A percentile compares a stretch with the other conserved stretches of the same genome.
Evolutionary conservation across 192 early-diverging fungal species (phyloP).

Genomic region (Funneliformis mosseae): DNA sequence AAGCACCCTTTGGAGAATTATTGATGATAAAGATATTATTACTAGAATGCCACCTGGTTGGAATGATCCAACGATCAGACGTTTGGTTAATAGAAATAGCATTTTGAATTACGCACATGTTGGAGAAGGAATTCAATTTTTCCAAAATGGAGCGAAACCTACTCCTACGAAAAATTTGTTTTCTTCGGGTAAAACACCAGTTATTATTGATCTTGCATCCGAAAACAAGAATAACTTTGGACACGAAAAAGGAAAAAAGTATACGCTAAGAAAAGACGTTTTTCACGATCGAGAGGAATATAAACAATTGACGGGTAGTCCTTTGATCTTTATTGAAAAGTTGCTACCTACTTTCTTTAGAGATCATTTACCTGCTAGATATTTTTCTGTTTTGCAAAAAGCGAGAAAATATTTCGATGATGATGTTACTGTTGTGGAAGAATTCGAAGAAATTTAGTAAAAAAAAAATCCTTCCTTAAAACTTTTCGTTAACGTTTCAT

Average conservation of each 20-base stretch:
- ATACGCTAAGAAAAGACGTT: neutral
- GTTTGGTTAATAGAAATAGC: neutral
- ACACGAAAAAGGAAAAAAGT: too few species aligned
- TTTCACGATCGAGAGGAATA: neutral
- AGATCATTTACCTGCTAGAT: constrained; percentile 18
- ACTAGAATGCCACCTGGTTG: constrained; percentile 48
- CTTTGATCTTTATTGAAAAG: neutral
- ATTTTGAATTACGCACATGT: constrained; percentile 5
- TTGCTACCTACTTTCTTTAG: neutral
- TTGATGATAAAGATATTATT: constrained; percentile 52
- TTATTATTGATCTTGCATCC: neutral
- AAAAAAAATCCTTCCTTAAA: neutral
- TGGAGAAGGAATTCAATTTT: constrained; percentile 25
- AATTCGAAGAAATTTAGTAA: neutral
- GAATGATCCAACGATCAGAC: constrained; percentile 32
- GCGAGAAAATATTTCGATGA: neutral
- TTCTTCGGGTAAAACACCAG: neutral
- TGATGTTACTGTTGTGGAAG: neutral
- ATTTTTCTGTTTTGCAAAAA: constrained; percentile 1
- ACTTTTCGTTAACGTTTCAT: too few species aligned
- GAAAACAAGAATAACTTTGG: neutral
- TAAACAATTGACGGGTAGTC: neutral
- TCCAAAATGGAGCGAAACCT: constrained; percentile 3
- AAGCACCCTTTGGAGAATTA: constrained; percentile 49
- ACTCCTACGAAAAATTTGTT: neutral